Conservation (phyloP, 2,329 filamentous ascomycete species). For the Fusarium agapanthi region DNA sequence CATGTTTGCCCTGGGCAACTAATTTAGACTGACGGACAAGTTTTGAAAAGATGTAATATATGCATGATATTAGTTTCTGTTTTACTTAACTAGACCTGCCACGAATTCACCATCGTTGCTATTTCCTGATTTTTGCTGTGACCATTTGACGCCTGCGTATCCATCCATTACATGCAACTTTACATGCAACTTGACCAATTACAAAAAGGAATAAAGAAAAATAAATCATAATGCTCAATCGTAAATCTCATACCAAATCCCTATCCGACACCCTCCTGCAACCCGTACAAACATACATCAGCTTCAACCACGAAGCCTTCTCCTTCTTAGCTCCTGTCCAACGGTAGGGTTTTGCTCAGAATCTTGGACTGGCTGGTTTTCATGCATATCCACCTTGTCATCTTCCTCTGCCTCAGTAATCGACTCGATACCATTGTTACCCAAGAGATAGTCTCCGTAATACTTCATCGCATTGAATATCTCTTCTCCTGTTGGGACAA, state of each 20-base stretch:
- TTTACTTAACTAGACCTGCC: conserved; percentile 12
- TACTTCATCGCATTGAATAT: conserved; percentile 84
- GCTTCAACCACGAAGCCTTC: conserved; percentile 41
- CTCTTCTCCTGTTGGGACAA: conserved; percentile 89
- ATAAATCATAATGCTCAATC: conserved; percentile 26
- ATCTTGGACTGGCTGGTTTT: not conserved
- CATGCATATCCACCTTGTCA: conserved; percentile 20
- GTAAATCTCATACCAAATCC: conserved; percentile 14
- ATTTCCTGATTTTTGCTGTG: conserved; percentile 19
- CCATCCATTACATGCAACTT: conserved; percentile 5
- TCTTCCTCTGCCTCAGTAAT: conserved; percentile 38
- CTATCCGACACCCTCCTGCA: not conserved
- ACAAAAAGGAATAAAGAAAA: not conserved
- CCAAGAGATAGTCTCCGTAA: conserved; percentile 81
- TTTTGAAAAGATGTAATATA: not conserved
- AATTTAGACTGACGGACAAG: not conserved
- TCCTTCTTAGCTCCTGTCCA: conserved; percentile 45
- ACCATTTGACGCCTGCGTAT: conserved; percentile 29
- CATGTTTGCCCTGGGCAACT: conserved; percentile 48
- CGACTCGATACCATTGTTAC: conserved; percentile 72
- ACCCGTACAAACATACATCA: not conserved
- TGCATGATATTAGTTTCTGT: conserved; percentile 15
- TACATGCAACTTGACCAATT: too few relatives aligned
- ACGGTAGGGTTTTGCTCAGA: conserved; percentile 22
- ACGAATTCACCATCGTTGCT: conserved; percentile 19